A percentile compares a stretch with the other conserved stretches of the same genome.
phyloP scores from a whole-genome alignment of 2,329 filamentous ascomycete genomes.

The Aciculosporium take region DNA sequence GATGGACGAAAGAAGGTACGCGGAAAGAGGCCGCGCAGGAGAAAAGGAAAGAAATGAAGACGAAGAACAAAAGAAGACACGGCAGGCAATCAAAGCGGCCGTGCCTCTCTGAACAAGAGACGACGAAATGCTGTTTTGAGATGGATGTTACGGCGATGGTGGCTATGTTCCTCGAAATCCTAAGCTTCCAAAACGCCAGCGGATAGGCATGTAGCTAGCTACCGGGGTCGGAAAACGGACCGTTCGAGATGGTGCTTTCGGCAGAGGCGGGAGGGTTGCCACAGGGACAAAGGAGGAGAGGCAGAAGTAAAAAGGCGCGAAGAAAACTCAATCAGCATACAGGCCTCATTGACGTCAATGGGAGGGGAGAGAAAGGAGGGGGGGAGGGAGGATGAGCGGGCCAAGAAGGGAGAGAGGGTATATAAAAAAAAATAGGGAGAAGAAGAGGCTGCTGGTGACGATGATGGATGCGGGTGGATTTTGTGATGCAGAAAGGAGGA shows the following conservation, averaged over 20 bases:
- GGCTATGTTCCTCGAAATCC: not conserved
- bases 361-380: slow-evolving; percentile 10
- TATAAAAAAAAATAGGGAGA: slow-evolving; percentile 11
- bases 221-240: slow-evolving; percentile 3
- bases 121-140: not conserved
- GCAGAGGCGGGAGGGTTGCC: not conserved
- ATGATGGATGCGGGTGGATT: slow-evolving; percentile 7
- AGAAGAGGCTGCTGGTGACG: slow-evolving; percentile 12
- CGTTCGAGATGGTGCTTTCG: slow-evolving; percentile 1
- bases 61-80: not conserved
- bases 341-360: slow-evolving; percentile 19
- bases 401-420: slow-evolving; percentile 14
- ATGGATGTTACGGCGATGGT: not conserved
- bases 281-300: slow-evolving; percentile 8
- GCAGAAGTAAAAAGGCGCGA: slow-evolving; percentile 18
- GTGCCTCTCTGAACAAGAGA: slow-evolving; percentile 1
- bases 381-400: slow-evolving; percentile 11
- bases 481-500: slow-evolving; percentile 1
- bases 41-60: too few relatives aligned
- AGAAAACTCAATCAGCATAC: slow-evolving; percentile 23
- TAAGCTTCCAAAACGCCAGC: not conserved
- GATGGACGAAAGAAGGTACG: not conserved
- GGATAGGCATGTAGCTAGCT: not conserved
- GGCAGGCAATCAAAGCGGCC: not conserved
- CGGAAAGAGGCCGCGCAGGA: too few relatives aligned